Percentiles rank a stretch among this genome's conserved stretches.
These are phyloP conservation scores for Lunularia cruciata DNA, from an alignment of 225 moss, liverwort and hornwort genomes.

Conservation along the genomic window DNA sequence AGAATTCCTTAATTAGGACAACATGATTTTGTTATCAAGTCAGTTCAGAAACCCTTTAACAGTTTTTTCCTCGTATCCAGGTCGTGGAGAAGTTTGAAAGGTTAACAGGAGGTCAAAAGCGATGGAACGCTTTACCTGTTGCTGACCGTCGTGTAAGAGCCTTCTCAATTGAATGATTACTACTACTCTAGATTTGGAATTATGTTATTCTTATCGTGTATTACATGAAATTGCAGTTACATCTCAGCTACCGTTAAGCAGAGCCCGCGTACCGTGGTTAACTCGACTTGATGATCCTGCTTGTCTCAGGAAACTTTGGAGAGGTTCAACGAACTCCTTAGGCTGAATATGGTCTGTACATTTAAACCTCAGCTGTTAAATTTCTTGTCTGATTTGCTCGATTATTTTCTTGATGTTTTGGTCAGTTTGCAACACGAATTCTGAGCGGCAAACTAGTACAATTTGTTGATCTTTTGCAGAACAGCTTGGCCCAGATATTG, in stretches of 20 bases:
- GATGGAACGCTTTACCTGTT: slow-evolving; percentile 58
- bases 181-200: too few relatives aligned
- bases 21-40: too few relatives aligned
- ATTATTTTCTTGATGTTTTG: too few relatives aligned
- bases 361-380: neutral
- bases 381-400: neutral
- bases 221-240: neutral
- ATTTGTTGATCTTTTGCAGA: slow-evolving; percentile 40
- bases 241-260: neutral
- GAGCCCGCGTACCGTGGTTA: neutral
- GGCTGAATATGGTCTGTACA: slow-evolving; percentile 50
- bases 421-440: neutral
- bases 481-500: slow-evolving; percentile 64
- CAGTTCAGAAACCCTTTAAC: too few relatives aligned
- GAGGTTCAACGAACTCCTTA: slow-evolving; percentile 81
- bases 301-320: slow-evolving; percentile 54
- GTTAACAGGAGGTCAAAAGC: slow-evolving; percentile 60
- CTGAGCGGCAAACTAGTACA: too few relatives aligned
- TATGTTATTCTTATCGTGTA: neutral
- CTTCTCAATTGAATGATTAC: neutral
- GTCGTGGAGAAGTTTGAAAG: slow-evolving; percentile 62
- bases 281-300: neutral
- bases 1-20: too few relatives aligned
- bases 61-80: too few relatives aligned
- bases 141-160: slow-evolving; percentile 58